phyloP scores from a whole-genome alignment of 306 rosid genomes.

The Medicago arabica region DNA sequence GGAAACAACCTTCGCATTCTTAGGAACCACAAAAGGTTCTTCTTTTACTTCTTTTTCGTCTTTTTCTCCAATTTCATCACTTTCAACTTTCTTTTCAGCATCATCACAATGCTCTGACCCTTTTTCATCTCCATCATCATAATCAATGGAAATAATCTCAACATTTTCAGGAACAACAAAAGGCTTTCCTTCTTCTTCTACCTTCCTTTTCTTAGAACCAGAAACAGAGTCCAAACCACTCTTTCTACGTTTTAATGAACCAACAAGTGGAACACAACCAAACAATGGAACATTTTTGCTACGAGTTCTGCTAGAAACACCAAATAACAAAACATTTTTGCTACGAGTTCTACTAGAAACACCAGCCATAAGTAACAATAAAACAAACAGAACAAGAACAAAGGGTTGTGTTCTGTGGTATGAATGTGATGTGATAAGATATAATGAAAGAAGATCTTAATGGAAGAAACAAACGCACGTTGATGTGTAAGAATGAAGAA shows the following conservation, averaged over 20 bases:
- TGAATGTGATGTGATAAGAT: too few relatives aligned
- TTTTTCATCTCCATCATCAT: not conserved
- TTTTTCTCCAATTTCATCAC: not conserved
- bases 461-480: too few relatives aligned
- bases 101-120: not conserved
- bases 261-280: not conserved
- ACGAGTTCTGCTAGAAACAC: not conserved
- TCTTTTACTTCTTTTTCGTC: too few relatives aligned
- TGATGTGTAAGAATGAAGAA: too few relatives aligned
- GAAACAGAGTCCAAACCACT: not conserved
- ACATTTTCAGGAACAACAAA: not conserved
- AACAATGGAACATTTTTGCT: not conserved
- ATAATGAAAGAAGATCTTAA: too few relatives aligned
- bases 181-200: not conserved
- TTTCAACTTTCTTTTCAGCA: not conserved
- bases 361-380: not conserved
- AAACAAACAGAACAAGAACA: too few relatives aligned
- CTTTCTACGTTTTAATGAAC: not conserved
- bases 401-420: too few relatives aligned
- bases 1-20: too few relatives aligned
- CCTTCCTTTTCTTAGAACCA: not conserved
- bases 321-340: not conserved
- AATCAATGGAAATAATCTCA: not conserved
- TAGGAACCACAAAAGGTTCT: too few relatives aligned
- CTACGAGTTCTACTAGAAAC: constrained; percentile 17